Base-by-base conservation (phyloP, 1,284 basidiomycete species). In the Schizopora paradoxa region DNA sequence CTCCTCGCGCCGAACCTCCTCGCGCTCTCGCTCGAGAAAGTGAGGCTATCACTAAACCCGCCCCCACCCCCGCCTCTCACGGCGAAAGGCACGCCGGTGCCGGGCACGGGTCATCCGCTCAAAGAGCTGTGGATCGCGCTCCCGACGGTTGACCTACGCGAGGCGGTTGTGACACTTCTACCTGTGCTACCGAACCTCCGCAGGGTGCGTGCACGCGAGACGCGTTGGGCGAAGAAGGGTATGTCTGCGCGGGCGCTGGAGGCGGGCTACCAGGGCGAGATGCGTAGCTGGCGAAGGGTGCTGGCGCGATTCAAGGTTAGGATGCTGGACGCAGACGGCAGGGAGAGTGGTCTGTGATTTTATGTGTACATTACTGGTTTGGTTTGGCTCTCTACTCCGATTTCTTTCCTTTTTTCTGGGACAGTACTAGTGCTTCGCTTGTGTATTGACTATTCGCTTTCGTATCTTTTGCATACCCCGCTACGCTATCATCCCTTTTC, bases 211-310 rank as follows among this genome's bases (percentile, higher is more conserved):
- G 68, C 73, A 22, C 68, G 82, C 43, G 83, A 86, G 53, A 72
- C 86, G 16, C 75, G 76, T 27, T 88, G 86, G 84, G 61, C 88
- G 29, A 66, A 80, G 44, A 71, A 70, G 41, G 84, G 83, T 0
- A 73, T 88, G 61, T 79, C 72, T 8, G 63, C 64, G 2, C 68
- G 70, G 48, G 86, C 86, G 19, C 76, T 76, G 54, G 77, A 74
- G 50, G 74, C 85, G 3, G 86, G 86, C 3, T 74, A 86, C 10
- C 85, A 87, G 61, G 86, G 86, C 33, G 81, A 86, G 61, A 82
- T 88, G 77, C 66, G 70, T 51, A 72, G 78, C 43, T 89, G 86
- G 86, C 69, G 70, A 48, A 69, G 73, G 36, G 70, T 80, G 41
- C 66, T 88, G 28, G 65, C 63, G 10, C 68, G 76, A 48, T 67